Base-by-base conservation (phyloP, 208 protist species). In the Crithidia acanthocephali region DNA sequence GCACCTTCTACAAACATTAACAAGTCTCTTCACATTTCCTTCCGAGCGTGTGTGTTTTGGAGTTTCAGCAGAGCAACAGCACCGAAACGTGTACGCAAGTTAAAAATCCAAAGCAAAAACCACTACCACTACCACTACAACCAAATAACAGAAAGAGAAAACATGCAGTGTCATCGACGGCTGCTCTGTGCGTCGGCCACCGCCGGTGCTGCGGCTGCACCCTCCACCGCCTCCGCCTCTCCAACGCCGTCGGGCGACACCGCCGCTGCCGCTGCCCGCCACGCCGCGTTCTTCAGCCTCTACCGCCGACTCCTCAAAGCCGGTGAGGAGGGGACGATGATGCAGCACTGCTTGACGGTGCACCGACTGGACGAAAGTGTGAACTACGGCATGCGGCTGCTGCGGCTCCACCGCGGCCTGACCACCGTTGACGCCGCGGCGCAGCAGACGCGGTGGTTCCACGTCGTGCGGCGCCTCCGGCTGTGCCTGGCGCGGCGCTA, bases 261-360 rank as follows among this genome's bases (percentile, higher is more conserved):
- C 22, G 48, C 52, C 9, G 63, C 42, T 8, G 44, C 32, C 20
- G 56, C 18, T 30, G 58, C 20, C 9, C 23, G 27, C 7, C n/a
- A 57, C 6, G 56, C 59, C 5, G 67, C 81, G 13, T 70, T 91
- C 27, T 83, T 58, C 74, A 80, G 68, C 47, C 76, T 96, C 40
- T 94, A 96, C 68, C 81, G 85, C 52, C 80, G 87, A 0, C 79
- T 96, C 4, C 81, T 87, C 2, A 90, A 96, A 77, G 72, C 78
- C 9, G 91, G 91, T 7, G 91, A 96, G 74, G 77, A 85, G 16
- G 76, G 81, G 6, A 45, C 72, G 35, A 89, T 91, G 85, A 79
- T 96, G 73, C 84, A 86, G 60, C 81, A 72, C 60, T 81, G 79
- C 50, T 65, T 94, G 45, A 81, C 81, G n/a, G 85, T 84, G 1